phyloP scores from a whole-genome alignment of 306 rosid species.

The Fagus crenata region DNA sequence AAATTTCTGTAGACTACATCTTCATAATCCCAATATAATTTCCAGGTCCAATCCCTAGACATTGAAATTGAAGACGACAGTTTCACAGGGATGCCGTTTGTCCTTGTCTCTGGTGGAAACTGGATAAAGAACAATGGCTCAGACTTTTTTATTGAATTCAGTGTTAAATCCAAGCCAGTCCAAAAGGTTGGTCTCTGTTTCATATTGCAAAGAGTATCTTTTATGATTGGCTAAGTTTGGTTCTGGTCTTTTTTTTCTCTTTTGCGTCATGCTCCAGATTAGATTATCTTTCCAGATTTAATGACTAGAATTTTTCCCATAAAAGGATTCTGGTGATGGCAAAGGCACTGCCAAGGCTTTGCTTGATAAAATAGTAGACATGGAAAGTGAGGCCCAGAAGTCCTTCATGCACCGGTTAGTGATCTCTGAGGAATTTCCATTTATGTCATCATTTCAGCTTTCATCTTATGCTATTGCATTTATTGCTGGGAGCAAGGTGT shows the following conservation, averaged over 20 bases:
- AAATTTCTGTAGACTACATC: conserved; percentile 20
- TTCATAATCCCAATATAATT: conserved; percentile 23
- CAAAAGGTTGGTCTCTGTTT: conserved; percentile 59
- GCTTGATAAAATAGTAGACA: conserved; percentile 67
- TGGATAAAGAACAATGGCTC: conserved; percentile 94
- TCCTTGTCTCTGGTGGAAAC: conserved; percentile 57
- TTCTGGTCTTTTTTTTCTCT: neutral
- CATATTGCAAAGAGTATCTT: conserved; percentile 22
- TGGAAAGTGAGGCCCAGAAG: conserved; percentile 90
- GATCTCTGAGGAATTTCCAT: conserved; percentile 26
- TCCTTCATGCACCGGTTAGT: conserved; percentile 97
- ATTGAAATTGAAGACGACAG: conserved; percentile 65
- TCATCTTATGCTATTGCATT: conserved; percentile 18
- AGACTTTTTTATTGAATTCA: conserved; percentile 72
- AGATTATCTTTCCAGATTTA: conserved; percentile 27
- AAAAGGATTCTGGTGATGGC: conserved; percentile 70
- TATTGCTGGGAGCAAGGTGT: conserved; percentile 14
- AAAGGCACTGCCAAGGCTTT: conserved; percentile 79
- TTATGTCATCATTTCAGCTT: conserved; percentile 1
- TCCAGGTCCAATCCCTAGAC: conserved; percentile 77
- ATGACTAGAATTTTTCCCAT: conserved; percentile 31
- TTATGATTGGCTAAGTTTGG: conserved; percentile 18
- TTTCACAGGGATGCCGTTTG: conserved; percentile 82
- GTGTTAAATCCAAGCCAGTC: conserved; percentile 42
- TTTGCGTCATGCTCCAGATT: conserved; percentile 1